Evolutionary conservation across 108 stramenopile genomes (phyloP), one percentile per base, ranked within the genome.

Genomic region (Cyclotella cryptica): DNA sequence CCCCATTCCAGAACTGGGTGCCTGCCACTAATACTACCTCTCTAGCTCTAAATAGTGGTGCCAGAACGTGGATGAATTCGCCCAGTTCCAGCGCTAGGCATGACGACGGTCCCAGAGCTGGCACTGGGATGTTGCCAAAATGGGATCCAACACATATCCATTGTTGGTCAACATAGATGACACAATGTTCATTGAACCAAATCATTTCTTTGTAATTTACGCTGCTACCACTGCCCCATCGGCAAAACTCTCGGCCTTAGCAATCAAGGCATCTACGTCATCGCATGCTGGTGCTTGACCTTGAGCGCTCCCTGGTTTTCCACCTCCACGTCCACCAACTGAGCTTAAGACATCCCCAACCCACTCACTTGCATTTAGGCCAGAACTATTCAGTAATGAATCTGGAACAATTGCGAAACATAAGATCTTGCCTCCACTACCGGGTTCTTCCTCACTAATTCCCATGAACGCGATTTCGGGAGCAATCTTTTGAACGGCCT

Each of bases 401-500:
- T 89, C 87, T 1, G 96, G 93, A 2, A 96, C 93, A 41, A 90
- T 46, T 1, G 91, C 85, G 80, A 96, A 94, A 41, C 86, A 92
- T 76, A 91, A 66, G 14, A 96, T 29, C 80, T 94, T 96, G 17
- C 92, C 92, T n/a, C 92, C 92, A 57, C 92, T 91, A 21, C 90
- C 90, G 18, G 54, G 71, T 60, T 89, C 90, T 75, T 93, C 95
- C 66, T 84, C 89, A 59, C 88, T 91, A 29, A 97, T 30, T 15
- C 93, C 96, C 86, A 95, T 86, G 79, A 95, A 95, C 14, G 92
- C 92, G 83, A 92, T 75, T 18, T 88, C 85, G 0, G 94, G 94
- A 14, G 93, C 90, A 58, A 87, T 52, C 64, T 95, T 94, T 72
- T 94, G 87, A 18, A 94, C 89, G 12, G 95, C 87, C 69, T 98